Conservation (phyloP, 2,329 filamentous ascomycete genomes). For the Claviceps purpurea region DNA sequence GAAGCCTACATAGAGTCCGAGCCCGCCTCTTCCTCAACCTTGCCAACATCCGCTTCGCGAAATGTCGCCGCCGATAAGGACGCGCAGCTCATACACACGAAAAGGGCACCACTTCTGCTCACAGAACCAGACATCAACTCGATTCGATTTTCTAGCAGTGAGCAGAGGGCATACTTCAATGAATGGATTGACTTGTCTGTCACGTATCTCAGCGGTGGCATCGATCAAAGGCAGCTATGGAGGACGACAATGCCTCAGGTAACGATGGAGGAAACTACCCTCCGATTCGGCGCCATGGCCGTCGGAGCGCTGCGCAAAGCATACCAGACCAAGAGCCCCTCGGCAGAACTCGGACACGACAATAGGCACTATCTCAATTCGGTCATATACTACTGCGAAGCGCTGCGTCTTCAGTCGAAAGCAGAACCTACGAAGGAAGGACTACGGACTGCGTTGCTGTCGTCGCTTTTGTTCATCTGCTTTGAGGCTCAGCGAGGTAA, state of each 20-base stretch:
- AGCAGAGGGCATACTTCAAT: constrained; percentile 24
- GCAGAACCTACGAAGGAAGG: constrained; percentile 23
- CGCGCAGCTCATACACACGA: constrained; percentile 18
- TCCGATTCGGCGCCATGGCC: constrained; percentile 27
- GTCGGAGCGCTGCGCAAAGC: constrained; percentile 26
- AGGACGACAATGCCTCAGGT: constrained; percentile 27
- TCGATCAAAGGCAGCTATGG: constrained; percentile 23
- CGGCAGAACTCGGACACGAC: constrained; percentile 9
- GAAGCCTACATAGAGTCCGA: constrained; percentile 18
- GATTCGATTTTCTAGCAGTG: constrained; percentile 20
- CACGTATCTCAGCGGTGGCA: constrained; percentile 21
- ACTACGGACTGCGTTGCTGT: constrained; percentile 24
- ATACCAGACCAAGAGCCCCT: constrained; percentile 13
- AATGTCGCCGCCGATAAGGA: constrained; percentile 5
- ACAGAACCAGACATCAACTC: constrained; percentile 21
- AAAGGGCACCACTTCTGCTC: constrained; percentile 17
- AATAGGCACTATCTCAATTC: constrained; percentile 28
- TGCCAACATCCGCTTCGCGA: neutral
- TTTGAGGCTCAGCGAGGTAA: constrained; percentile 28
- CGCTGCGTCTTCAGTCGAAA: constrained; percentile 25
- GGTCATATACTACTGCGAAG: constrained; percentile 27
- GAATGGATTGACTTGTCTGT: constrained; percentile 23
- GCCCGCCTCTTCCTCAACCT: constrained; percentile 5
- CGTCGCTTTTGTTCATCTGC: constrained; percentile 27
- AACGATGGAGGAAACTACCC: constrained; percentile 22